Evolutionary conservation across 2,329 filamentous ascomycete genomes (phyloP).

Genomic region (Sporothrix pseudoabietina): DNA sequence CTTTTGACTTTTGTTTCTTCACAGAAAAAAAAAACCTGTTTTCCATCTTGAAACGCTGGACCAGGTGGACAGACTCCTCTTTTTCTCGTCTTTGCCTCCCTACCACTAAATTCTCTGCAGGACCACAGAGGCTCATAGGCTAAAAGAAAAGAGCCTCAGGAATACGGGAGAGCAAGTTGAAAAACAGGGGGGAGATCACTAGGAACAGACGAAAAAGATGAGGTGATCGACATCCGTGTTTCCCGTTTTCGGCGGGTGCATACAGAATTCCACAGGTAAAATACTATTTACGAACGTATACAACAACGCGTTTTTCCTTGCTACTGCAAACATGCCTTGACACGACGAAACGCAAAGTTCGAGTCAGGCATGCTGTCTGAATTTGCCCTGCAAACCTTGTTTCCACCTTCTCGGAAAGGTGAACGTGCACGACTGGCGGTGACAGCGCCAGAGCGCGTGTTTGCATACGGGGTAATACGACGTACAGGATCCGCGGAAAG

Average conservation of each 20-base stretch:
- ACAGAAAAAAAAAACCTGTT: constrained; percentile 18
- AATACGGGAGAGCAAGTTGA: background rate
- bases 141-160: background rate
- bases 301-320: background rate
- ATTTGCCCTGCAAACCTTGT: background rate
- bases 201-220: background rate
- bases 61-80: constrained; percentile 9
- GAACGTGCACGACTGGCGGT: background rate
- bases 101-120: background rate
- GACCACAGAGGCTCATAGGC: background rate
- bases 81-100: constrained; percentile 9
- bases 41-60: constrained; percentile 21
- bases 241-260: background rate
- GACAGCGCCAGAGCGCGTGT: background rate
- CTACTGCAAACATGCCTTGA: background rate
- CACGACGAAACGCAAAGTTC: background rate
- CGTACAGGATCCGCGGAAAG: background rate
- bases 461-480: background rate
- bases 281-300: too few relatives aligned
- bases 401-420: background rate
- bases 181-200: background rate
- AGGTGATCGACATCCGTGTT: background rate
- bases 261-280: background rate
- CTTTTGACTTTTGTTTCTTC: background rate
- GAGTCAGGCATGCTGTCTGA: background rate